Base-by-base conservation (phyloP, 176 grass and related monocot genomes). In the Urochloa ruziziensis region DNA sequence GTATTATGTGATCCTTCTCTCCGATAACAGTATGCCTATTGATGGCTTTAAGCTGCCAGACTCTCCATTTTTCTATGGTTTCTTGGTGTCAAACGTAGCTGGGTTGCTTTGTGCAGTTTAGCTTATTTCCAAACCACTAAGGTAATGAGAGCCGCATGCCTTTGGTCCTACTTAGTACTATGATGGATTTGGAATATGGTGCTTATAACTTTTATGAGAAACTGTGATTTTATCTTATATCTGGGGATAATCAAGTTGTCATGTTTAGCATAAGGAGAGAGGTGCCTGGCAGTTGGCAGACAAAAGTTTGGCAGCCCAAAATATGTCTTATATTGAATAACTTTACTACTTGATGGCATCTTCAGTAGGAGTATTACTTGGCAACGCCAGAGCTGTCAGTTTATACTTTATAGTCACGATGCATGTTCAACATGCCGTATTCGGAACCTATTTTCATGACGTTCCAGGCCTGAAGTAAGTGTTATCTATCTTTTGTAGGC, bases 401-500 rank as follows among this genome's bases (percentile, higher is more conserved):
- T 67, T 33, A 56, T n/a, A n/a, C n/a, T n/a, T 75, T 39, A 35
- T 64, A 67, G 10, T 15, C 42, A 62, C 7, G 40, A 16, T 71
- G 40, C 39, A 74, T 63, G 61, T 61, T 42, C 74, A 43, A 7
- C 15, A 35, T 25, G 30, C 14, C 10, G 5, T 35, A 64, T 40
- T 7, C 51, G 25, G 9, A 72, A 46, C 6, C 9, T 34, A 28
- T 63, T 23, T 43, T 43, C 21, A 43, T 62, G 18, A 29, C 53
- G 11, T 77, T 65, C 24, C 3, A 23, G 15, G 32, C 29, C 48
- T 73, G 43, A 78, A 37, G 37, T 36, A 33, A 63, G 44, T 54
- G 24, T 4, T 80, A 2, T 15, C 10, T 32, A 43, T 71, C 16
- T 57, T 5, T 85, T 84, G 40, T 24, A 92, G 96, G 67, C 28